These are phyloP conservation scores for Heimioporus sp. DNA, from an alignment of 768 basidiomycete species.

Conservation along the genomic window DNA sequence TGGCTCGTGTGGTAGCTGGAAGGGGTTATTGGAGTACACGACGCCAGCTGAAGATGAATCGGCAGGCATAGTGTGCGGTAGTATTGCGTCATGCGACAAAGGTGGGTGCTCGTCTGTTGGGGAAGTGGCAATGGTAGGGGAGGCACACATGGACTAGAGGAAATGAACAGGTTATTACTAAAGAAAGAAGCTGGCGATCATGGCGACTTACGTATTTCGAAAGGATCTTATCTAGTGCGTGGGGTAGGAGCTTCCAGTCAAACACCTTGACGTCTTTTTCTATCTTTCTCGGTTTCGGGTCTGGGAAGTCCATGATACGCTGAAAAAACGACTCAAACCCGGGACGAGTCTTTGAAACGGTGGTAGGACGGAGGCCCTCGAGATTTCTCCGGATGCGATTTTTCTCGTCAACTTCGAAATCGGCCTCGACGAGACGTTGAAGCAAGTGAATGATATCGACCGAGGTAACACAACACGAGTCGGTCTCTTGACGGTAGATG, in stretches of 20 bases:
- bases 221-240: conserved; percentile 75
- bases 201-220: conserved; percentile 72
- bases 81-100: conserved; percentile 30
- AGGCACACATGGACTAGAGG: conserved; percentile 46
- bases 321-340: conserved; percentile 89
- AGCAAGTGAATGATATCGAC: conserved; percentile 95
- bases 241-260: conserved; percentile 67
- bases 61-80: conserved; percentile 9
- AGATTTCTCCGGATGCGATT: conserved; percentile 93
- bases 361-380: conserved; percentile 88
- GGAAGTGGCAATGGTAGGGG: conserved; percentile 29
- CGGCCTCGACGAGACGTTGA: conserved; percentile 67
- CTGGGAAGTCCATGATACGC: conserved; percentile 93
- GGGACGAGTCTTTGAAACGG: conserved; percentile 82
- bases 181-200: not conserved
- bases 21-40: conserved; percentile 4
- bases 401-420: conserved; percentile 94
- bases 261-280: conserved; percentile 96
- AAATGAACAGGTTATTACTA: conserved; percentile 6
- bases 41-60: conserved; percentile 19
- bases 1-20: conserved; percentile 11
- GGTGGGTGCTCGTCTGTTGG: conserved; percentile 23
- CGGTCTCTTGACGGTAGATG: conserved; percentile 80
- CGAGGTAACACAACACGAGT: conserved; percentile 85
- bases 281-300: conserved; percentile 93